Conservation (phyloP, 176 grass and related monocot genomes). For the Pontederia paniculata region DNA sequence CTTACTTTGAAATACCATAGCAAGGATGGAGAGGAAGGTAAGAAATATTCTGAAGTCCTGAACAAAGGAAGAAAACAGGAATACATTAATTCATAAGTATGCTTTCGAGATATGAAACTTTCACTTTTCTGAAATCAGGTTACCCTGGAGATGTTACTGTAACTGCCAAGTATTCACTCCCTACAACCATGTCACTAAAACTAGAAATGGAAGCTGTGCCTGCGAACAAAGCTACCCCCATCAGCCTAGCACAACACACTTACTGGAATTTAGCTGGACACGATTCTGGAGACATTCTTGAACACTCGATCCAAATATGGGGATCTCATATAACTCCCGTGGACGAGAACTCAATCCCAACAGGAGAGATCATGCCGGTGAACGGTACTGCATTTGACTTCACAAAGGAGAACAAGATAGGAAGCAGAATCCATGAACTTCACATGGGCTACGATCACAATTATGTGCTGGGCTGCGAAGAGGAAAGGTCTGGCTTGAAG, state of each 20-base stretch:
- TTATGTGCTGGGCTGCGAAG: slow-evolving; percentile 42
- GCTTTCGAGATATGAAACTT: background rate
- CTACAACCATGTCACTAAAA: slow-evolving; percentile 40
- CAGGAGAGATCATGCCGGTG: slow-evolving; percentile 50
- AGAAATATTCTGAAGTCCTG: background rate
- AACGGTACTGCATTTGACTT: slow-evolving; percentile 62
- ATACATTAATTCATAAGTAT: background rate
- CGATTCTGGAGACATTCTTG: slow-evolving; percentile 45
- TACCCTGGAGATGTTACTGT: slow-evolving; percentile 67
- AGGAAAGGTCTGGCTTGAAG: slow-evolving; percentile 61
- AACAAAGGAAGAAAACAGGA: background rate
- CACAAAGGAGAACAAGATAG: slow-evolving; percentile 39
- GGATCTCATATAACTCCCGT: slow-evolving; percentile 63
- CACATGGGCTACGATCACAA: slow-evolving; percentile 56
- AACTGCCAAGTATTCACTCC: slow-evolving; percentile 54
- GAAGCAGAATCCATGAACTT: slow-evolving; percentile 38
- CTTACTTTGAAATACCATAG: slow-evolving; percentile 68
- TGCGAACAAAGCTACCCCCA: slow-evolving; percentile 59
- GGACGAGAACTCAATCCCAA: slow-evolving; percentile 54
- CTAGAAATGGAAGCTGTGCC: slow-evolving; percentile 83
- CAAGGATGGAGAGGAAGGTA: slow-evolving; percentile 91
- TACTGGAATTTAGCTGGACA: slow-evolving; percentile 98
- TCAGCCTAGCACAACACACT: slow-evolving; percentile 78
- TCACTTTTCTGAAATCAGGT: slow-evolving; percentile 26
- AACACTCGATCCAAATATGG: slow-evolving; percentile 60